phyloP scores from a whole-genome alignment of 169 alveolate genomes.

The Eimeria falciformis region DNA sequence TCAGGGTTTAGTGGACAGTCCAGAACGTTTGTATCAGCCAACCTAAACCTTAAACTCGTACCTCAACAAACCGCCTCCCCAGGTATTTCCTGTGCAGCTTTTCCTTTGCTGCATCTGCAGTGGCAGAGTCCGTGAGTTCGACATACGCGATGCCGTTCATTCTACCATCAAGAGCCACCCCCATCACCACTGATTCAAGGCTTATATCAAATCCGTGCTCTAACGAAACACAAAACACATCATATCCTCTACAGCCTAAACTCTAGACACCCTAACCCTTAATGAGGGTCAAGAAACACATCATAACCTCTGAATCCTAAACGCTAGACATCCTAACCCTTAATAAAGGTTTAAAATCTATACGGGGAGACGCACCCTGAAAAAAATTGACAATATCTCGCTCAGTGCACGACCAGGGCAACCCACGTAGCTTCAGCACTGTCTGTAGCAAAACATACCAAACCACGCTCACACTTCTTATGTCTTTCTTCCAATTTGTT shows the following conservation, averaged over 20 bases:
- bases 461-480: neutral
- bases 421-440: slow-evolving; percentile 81
- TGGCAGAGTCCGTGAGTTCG: slow-evolving; percentile 67
- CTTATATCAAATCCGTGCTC: slow-evolving; percentile 72
- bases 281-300: neutral
- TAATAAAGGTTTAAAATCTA: neutral
- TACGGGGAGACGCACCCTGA: slow-evolving; percentile 48
- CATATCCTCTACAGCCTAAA: neutral
- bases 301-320: neutral
- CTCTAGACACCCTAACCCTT: neutral
- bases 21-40: too few relatives aligned
- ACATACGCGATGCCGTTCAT: slow-evolving; percentile 78
- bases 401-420: slow-evolving; percentile 85
- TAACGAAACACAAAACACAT: neutral
- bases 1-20: too few relatives aligned
- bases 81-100: slow-evolving; percentile 72
- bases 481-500: too few relatives aligned
- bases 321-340: neutral
- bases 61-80: slow-evolving; percentile 73
- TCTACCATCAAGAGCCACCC: slow-evolving; percentile 77
- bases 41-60: neutral
- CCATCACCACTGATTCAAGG: slow-evolving; percentile 75
- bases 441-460: slow-evolving; percentile 41
- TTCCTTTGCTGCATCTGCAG: slow-evolving; percentile 76
- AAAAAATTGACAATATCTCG: slow-evolving; percentile 80